Conservation (phyloP, 2,329 filamentous ascomycete genomes). For the Beauveria sp. region DNA sequence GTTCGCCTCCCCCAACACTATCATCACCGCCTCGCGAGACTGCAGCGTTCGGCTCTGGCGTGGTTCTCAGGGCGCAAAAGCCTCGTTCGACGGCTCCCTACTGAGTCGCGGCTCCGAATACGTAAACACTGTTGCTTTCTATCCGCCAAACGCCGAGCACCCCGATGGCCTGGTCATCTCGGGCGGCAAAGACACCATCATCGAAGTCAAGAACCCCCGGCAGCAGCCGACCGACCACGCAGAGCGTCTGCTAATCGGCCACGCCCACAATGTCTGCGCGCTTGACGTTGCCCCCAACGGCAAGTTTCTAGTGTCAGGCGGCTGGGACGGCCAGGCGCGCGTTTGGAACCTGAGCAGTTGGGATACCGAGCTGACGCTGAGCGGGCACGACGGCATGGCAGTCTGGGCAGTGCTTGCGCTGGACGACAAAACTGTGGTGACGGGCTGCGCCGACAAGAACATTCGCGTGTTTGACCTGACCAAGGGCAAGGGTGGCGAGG, state of each 20-base stretch:
- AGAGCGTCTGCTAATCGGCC: conserved; percentile 78
- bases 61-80: conserved; percentile 55
- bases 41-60: conserved; percentile 85
- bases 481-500: conserved; percentile 46
- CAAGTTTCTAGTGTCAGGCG: conserved; percentile 75
- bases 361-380: conserved; percentile 64
- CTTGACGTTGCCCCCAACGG: conserved; percentile 70
- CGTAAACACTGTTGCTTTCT: conserved; percentile 76
- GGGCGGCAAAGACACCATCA: conserved; percentile 84
- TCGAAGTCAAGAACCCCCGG: conserved; percentile 74
- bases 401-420: conserved; percentile 91
- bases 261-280: conserved; percentile 80
- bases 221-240: conserved; percentile 65
- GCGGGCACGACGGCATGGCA: conserved; percentile 65
- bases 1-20: conserved; percentile 63
- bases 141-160: conserved; percentile 59
- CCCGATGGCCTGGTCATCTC: conserved; percentile 79
- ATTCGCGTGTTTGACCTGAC: conserved; percentile 77
- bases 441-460: conserved; percentile 83
- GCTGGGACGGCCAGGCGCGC: conserved; percentile 85
- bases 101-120: conserved; percentile 75
- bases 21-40: conserved; percentile 86
- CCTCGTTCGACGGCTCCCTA: conserved; percentile 69
- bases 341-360: conserved; percentile 83
- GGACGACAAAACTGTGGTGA: conserved; percentile 72